phyloP scores from a whole-genome alignment of 352 stramenopile genomes.

The Pseudoperonospora humuli region DNA sequence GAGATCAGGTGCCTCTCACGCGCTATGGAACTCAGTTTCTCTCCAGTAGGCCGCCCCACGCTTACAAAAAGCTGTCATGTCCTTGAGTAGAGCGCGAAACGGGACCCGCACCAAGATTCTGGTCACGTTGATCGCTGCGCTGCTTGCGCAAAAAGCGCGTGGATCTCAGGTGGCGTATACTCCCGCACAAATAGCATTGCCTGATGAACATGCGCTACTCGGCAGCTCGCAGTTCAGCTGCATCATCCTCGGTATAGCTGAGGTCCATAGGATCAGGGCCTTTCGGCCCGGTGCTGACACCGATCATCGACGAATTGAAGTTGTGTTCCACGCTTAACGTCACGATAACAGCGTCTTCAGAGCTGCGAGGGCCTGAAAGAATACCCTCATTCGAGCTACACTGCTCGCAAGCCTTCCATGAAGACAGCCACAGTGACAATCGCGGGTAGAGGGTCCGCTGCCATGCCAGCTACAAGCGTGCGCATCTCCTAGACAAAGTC shows the following conservation, averaged over 20 bases:
- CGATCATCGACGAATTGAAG: no score
- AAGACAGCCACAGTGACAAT: no score
- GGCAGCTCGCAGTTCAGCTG: conserved; percentile 45
- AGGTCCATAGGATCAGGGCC: background rate
- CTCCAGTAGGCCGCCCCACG: background rate
- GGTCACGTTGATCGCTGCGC: background rate
- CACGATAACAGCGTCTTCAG: no score
- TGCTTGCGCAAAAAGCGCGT: background rate
- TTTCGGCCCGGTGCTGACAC: no score
- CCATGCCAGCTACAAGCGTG: no score
- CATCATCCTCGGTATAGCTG: conserved; percentile 36
- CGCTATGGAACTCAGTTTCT: background rate
- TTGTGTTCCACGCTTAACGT: no score
- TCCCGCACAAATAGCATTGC: conserved; percentile 11
- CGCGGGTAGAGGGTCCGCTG: no score
- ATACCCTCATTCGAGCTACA: no score
- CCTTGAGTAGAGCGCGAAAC: background rate
- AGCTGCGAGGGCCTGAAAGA: no score
- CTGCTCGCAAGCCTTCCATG: no score
- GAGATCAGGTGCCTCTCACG: background rate
- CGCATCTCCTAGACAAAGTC: no score
- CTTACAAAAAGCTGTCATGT: background rate
- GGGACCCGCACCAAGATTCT: no score
- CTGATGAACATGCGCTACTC: conserved; percentile 31
- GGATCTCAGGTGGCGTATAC: background rate